A percentile compares a stretch with the other conserved stretches of the same genome.
phyloP scores from a whole-genome alignment of 1,284 basidiomycete genomes.

The Gomphus bonarii region DNA sequence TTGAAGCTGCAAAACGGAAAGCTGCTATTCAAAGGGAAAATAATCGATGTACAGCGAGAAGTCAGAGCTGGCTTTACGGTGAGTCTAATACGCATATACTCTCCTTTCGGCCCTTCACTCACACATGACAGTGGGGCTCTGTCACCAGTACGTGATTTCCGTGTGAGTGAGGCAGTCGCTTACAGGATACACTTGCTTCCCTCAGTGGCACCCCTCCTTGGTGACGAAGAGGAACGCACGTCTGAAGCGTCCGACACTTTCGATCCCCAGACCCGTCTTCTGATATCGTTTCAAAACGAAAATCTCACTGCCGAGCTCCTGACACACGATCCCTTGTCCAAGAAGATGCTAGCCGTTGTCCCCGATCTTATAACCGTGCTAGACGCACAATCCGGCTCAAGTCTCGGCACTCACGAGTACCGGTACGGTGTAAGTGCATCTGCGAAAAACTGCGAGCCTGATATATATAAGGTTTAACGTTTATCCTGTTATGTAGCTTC shows the following conservation, averaged over 20 bases:
- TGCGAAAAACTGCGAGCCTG: background rate
- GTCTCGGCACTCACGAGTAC: slow-evolving; percentile 40
- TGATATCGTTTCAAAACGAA: slow-evolving; percentile 51
- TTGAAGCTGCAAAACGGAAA: slow-evolving; percentile 38
- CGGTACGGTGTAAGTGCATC: slow-evolving; percentile 15
- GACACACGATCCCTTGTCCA: background rate
- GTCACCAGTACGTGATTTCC: slow-evolving; percentile 1
- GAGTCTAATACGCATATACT: slow-evolving; percentile 23
- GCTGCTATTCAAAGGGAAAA: slow-evolving; percentile 44
- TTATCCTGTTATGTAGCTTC: slow-evolving; percentile 32
- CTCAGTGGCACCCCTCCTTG: slow-evolving; percentile 24
- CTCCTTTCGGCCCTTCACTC: background rate
- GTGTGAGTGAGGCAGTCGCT: background rate
- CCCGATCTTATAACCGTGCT: slow-evolving; percentile 49
- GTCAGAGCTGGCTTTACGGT: slow-evolving; percentile 39
- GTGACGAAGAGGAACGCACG: slow-evolving; percentile 37
- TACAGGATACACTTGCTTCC: background rate
- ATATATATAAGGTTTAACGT: slow-evolving; percentile 24
- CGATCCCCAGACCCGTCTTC: slow-evolving; percentile 16
- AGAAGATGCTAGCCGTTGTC: slow-evolving; percentile 25
- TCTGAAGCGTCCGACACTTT: slow-evolving; percentile 14
- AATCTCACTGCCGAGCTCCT: slow-evolving; percentile 38
- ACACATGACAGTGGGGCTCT: slow-evolving; percentile 3
- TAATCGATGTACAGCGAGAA: slow-evolving; percentile 36
- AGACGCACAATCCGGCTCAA: slow-evolving; percentile 42